Base-by-base conservation (phyloP, 768 basidiomycete species). In the Sporobolomyces phaffii region DNA sequence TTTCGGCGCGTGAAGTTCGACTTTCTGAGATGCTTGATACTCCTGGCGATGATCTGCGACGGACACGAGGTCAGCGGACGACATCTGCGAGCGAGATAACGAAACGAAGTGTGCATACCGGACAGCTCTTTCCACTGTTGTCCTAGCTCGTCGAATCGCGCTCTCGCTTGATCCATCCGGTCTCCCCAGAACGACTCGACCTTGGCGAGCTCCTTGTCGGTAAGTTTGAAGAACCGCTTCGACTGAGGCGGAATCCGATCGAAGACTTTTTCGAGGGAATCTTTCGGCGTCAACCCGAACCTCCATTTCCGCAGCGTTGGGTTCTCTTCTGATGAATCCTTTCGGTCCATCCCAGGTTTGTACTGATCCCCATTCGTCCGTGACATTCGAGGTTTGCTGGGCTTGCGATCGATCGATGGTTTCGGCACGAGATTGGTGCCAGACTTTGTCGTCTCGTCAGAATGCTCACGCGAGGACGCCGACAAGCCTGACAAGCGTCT, bases 131-230 rank as follows among this genome's bases (percentile, higher is more conserved):
- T 77, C 22, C 94, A 81, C 75, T 97, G 92, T 45, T 81, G 81
- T 63, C 83, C 82, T 8, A 98, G 65, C 15, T 77, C 74, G n/a
- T 78, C 72, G 13, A 75, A 77, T 18, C 80, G 74, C 28, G 73
- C 64, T 1, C 61, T 31, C 18, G 78, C 84, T 83, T 86, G 78
- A 83, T 85, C 50, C 81, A 81, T 78, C 85, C 91, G 82, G 29
- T 83, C 84, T 8, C 83, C 73, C 76, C 90, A 98, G 77, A 99
- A 99, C 1, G 80, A 78, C 65, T 89, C 89, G 17, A 97, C 84
- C 77, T 94, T 96, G 26, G 87, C 84, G 3, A 97, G 80, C 75
- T 99, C 87, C 1, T 75, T 75, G 71, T 96, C 89, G 10, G 97
- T 81, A 28, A 84, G 80, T 3, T 84, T 81, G 65, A 98, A 89